phyloP scores from a whole-genome alignment of 805 yeast species.

The Grigorovia transvaalensis region DNA sequence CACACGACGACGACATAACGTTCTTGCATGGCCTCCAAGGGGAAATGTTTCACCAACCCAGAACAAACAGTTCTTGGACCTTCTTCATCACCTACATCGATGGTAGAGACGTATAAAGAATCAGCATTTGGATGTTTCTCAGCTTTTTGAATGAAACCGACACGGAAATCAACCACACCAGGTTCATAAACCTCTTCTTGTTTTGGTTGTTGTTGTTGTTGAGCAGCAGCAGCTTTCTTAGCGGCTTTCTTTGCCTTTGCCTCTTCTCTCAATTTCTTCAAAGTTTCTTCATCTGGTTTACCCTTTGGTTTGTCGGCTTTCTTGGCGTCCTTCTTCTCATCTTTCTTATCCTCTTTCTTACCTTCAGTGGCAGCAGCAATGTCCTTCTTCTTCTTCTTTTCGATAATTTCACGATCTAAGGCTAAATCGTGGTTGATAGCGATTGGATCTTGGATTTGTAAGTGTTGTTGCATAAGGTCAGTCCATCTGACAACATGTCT shows the following conservation, averaged over 20 bases:
- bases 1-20: constrained; percentile 86
- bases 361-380: constrained; percentile 5
- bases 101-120: constrained; percentile 89
- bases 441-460: constrained; percentile 43
- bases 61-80: constrained; percentile 98
- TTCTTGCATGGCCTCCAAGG: constrained; percentile 92
- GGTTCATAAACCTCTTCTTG: constrained; percentile 62
- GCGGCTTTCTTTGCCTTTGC: constrained; percentile 52
- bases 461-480: constrained; percentile 69
- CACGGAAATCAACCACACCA: constrained; percentile 81
- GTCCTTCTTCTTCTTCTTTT: constrained; percentile 33
- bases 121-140: constrained; percentile 97
- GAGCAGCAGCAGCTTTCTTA: constrained; percentile 45
- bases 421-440: constrained; percentile 52
- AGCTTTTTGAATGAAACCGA: constrained; percentile 95
- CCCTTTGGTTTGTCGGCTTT: constrained; percentile 31
- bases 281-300: constrained; percentile 40
- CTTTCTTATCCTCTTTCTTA: constrained; percentile 11
- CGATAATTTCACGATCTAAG: constrained; percentile 66
- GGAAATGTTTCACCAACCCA: constrained; percentile 82
- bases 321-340: constrained; percentile 19
- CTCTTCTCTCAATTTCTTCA: constrained; percentile 38
- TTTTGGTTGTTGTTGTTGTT: constrained; percentile 29
- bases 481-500: constrained; percentile 93
- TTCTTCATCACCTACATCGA: constrained; percentile 90